phyloP scores from a whole-genome alignment of 441 rosid genomes.

The Syzygium syzygioides region DNA sequence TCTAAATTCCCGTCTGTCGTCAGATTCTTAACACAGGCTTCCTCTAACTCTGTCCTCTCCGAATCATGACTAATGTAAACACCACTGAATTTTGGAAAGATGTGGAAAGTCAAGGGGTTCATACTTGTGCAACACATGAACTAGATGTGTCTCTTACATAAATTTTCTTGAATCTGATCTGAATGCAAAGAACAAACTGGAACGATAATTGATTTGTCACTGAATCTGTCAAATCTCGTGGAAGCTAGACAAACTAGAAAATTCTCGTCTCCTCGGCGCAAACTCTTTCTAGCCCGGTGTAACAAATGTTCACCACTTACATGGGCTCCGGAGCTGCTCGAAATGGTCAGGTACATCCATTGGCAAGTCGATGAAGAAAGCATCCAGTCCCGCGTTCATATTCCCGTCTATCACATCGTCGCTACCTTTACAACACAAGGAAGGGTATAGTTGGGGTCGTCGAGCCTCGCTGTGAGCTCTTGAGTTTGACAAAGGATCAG shows the following conservation, averaged over 20 bases:
- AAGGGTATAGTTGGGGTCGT: constrained; percentile 6
- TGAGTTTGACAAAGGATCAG: too few species aligned
- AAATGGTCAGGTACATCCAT: constrained; percentile 63
- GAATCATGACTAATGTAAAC: background rate
- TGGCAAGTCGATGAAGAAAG: constrained; percentile 69
- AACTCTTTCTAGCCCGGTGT: too few species aligned
- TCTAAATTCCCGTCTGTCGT: background rate
- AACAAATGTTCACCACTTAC: constrained; percentile 7
- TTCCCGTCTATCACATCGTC: constrained; percentile 18
- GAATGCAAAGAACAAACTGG: background rate
- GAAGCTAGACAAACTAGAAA: background rate
- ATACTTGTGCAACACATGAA: accelerated
- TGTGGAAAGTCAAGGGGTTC: background rate
- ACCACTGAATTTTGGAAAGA: background rate
- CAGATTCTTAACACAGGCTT: background rate
- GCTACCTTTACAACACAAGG: constrained; percentile 11
- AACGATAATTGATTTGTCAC: background rate
- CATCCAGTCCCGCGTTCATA: constrained; percentile 22
- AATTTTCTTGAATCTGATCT: background rate
- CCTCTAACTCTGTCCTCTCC: background rate
- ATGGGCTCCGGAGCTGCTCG: constrained; percentile 43
- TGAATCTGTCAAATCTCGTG: background rate
- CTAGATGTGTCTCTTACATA: background rate
- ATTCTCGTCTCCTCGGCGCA: background rate
- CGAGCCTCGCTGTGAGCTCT: too few species aligned